phyloP scores from a whole-genome alignment of 257 asterid species.

The Eustoma russellianum region DNA sequence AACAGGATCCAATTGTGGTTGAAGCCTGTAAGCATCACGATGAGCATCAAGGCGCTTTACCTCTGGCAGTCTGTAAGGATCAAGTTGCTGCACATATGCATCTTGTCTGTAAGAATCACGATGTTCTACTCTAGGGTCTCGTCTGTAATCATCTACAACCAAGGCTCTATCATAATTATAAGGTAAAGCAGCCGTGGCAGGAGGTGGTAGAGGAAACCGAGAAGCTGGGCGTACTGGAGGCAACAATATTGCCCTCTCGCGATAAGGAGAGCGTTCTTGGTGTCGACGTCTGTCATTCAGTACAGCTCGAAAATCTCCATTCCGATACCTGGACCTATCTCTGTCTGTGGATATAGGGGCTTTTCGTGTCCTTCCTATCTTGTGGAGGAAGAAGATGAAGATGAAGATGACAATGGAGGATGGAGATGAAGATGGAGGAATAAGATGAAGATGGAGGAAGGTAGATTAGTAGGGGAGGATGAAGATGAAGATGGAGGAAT shows the following conservation, averaged over 20 bases:
- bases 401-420: too few relatives aligned
- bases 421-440: too few relatives aligned
- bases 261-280: slow-evolving; percentile 33
- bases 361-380: slow-evolving; percentile 21
- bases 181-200: slow-evolving; percentile 22
- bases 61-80: slow-evolving; percentile 17
- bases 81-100: slow-evolving; percentile 14
- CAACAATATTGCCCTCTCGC: slow-evolving; percentile 25
- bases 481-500: too few relatives aligned
- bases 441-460: too few relatives aligned
- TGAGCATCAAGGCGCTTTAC: slow-evolving; percentile 10
- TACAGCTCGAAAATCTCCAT: slow-evolving; percentile 22
- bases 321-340: slow-evolving; percentile 8
- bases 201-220: slow-evolving; percentile 16
- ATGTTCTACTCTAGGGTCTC: slow-evolving; percentile 12
- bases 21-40: slow-evolving; percentile 14
- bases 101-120: slow-evolving; percentile 25
- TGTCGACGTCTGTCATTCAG: slow-evolving; percentile 22
- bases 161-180: slow-evolving; percentile 35
- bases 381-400: too few relatives aligned
- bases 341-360: slow-evolving; percentile 11
- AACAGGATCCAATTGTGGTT: slow-evolving; percentile 1
- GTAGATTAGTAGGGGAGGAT: too few relatives aligned
- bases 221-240: slow-evolving; percentile 14
- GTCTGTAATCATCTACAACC: slow-evolving; percentile 29